Evolutionary conservation across 2,329 filamentous ascomycete species (phyloP), one percentile per base, ranked within the genome.

Genomic region (Cordyceps tenuipes): DNA sequence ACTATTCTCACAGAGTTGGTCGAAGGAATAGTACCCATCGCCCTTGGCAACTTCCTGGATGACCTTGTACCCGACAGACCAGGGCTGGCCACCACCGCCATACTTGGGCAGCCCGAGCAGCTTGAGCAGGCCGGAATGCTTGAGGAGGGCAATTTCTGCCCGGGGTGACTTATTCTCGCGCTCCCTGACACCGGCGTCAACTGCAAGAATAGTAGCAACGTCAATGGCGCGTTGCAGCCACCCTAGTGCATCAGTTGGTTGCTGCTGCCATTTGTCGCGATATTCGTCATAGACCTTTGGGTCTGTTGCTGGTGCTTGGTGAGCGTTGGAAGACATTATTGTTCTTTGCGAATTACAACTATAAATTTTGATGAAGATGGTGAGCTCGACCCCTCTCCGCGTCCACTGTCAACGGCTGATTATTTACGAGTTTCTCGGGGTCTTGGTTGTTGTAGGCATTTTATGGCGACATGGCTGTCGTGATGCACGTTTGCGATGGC

Each of bases 11-110:
- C 5, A 17, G 4, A 8, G 12, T 43, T 7, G n/a, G 8, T 10
- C 7, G n/a, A n/a, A 3, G 4, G 8, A 60, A 66, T 62, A 43
- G 39, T 47, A 83, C 76, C 84, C 85, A 68, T 88, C 85, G 0
- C 76, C 80, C 65, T 84, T 84, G 1, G 85, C 82, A 6, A 88
- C 81, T 61, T 86, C 83, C 0, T 84, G 76, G 31, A 87, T 85
- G 0, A 73, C 75, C 65, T 81, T 80, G 65, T 84, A 87, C 0
- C 75, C 84, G 1, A 84, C 75, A 26, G 68, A 74, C 74, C 75
- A 76, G 0, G 75, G 71, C 64, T 77, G 73, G 10, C 68, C 74
- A 19, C 76, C 76, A n/a, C 76, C 76, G 17, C 76, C 75, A 41
- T 76, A 76, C 60, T 74, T 72, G 19, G 69, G 66, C 7, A 68